phyloP scores from a whole-genome alignment of 768 basidiomycete species.

The Pulveroboletus sp. region DNA sequence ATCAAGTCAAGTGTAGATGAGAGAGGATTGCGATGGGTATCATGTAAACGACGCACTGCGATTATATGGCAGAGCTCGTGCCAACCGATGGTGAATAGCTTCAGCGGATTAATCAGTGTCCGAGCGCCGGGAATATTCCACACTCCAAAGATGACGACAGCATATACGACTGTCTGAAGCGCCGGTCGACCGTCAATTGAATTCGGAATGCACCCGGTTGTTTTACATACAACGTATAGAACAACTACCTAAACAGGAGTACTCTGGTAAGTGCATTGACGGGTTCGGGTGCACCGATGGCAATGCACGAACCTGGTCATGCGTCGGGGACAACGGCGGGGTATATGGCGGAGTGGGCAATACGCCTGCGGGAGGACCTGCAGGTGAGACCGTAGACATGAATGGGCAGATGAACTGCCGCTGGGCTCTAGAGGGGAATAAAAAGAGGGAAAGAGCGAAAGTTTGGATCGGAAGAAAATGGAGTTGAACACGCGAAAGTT shows the following conservation, averaged over 20 bases:
- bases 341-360: conserved; percentile 30
- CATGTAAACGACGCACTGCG: conserved; percentile 46
- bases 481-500: conserved; percentile 19
- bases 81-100: conserved; percentile 84
- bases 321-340: conserved; percentile 55
- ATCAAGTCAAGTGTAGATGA: conserved; percentile 5
- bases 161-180: conserved; percentile 72
- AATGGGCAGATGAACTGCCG: conserved; percentile 30
- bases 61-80: conserved; percentile 85
- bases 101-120: conserved; percentile 76
- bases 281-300: conserved; percentile 14
- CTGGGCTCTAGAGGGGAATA: conserved; percentile 4
- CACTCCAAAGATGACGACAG: conserved; percentile 80
- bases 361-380: conserved; percentile 34
- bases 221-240: conserved; percentile 62
- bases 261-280: conserved; percentile 20
- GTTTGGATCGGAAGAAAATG: conserved; percentile 14
- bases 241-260: conserved; percentile 53
- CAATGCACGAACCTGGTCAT: conserved; percentile 57
- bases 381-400: conserved; percentile 28
- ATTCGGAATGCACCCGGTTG: conserved; percentile 10
- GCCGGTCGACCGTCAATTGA: conserved; percentile 5
- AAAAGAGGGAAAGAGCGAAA: conserved; percentile 2
- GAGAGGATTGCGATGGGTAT: conserved; percentile 1
- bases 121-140: conserved; percentile 84